Percentiles rank a stretch among this genome's conserved stretches.
Conservation (phyloP, 768 basidiomycete species). For the Tricholoma hemisulphureum region DNA sequence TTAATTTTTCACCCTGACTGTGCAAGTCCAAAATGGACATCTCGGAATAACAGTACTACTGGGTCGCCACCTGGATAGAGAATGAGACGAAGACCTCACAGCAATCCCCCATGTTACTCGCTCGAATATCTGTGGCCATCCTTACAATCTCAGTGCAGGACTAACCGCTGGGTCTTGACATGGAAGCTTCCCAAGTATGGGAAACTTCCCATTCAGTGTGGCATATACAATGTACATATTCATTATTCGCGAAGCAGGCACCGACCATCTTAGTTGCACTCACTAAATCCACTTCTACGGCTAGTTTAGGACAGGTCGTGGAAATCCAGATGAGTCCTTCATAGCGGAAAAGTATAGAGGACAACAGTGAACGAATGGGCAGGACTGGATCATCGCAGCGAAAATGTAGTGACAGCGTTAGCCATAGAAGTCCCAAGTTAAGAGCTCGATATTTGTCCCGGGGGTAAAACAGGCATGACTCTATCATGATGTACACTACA, state of each 20-base stretch:
- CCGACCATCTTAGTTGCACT: constrained; percentile 24
- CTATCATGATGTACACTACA: not conserved
- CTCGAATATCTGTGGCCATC: constrained; percentile 2
- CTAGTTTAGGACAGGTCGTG: constrained; percentile 1
- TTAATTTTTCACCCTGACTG: too few species aligned
- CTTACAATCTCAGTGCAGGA: constrained; percentile 6
- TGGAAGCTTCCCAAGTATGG: constrained; percentile 19
- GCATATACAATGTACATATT: too few species aligned
- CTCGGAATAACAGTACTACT: too few species aligned
- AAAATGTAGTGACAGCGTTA: not conserved
- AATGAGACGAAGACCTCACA: constrained; percentile 10
- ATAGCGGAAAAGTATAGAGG: constrained; percentile 20
- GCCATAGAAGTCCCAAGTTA: not conserved
- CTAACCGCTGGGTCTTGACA: constrained; percentile 23
- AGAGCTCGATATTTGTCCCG: too few species aligned
- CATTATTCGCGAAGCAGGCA: constrained; percentile 17
- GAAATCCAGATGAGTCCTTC: constrained; percentile 11
- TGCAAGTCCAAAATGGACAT: constrained; percentile 13
- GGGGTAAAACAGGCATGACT: too few species aligned
- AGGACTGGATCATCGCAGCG: constrained; percentile 27
- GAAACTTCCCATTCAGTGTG: constrained; percentile 16
- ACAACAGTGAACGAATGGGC: constrained; percentile 23
- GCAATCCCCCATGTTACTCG: constrained; percentile 14
- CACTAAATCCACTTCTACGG: constrained; percentile 15
- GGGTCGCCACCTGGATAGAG: constrained; percentile 19